Evolutionary conservation across 139 green algal species (phyloP), one percentile per base, ranked within the genome.

Genomic region (Picochlorum sp.): DNA sequence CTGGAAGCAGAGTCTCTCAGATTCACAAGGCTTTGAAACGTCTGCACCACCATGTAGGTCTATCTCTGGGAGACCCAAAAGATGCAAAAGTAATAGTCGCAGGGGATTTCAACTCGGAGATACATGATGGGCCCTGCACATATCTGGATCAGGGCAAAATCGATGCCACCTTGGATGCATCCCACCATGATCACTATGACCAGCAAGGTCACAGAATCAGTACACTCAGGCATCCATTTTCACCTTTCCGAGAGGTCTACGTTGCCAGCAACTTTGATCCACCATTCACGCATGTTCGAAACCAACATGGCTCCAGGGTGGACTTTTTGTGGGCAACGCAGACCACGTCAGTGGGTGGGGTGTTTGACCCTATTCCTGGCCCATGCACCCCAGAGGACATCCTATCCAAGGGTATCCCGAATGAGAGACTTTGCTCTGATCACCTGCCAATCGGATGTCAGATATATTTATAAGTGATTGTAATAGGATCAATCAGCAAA

Each of bases 1-100:
- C 80, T 18, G 73, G 74, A 65, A 76, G 81, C 58, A 63, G 81
- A 32, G 58, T 85, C 37, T 72, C 45, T 46, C 80, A 87, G 70
- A 65, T 80, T 9, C 65, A 45, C 30, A 68, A 65, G 20, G 78
- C 72, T 38, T 69, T 87, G 58, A 58, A 75, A 28, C 75, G 75
- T 59, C 64, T 87, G 61, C 52, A 69, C 64, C 41, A 58, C 21
- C 58, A 75, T 32, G 64, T 78, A 46, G 44, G 14, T 49, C 47
- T 50, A 47, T 20, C 1, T 30, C 4, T 30, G 4, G 63, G 58
- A 10, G 20, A 30, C 15, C 8, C 4, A 13, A 66, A 69, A 0
- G 51, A 58, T 18, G 56, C 38, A n/a, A 62, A 66, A 16, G 47
- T 85, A 18, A 23, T 83, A 13, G 59, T 85, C 9, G 49, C 15